A percentile compares a stretch with the other conserved stretches of the same genome.
Evolutionary conservation across 1,284 basidiomycete genomes (phyloP).

Genomic region (Amylostereum areolatum): DNA sequence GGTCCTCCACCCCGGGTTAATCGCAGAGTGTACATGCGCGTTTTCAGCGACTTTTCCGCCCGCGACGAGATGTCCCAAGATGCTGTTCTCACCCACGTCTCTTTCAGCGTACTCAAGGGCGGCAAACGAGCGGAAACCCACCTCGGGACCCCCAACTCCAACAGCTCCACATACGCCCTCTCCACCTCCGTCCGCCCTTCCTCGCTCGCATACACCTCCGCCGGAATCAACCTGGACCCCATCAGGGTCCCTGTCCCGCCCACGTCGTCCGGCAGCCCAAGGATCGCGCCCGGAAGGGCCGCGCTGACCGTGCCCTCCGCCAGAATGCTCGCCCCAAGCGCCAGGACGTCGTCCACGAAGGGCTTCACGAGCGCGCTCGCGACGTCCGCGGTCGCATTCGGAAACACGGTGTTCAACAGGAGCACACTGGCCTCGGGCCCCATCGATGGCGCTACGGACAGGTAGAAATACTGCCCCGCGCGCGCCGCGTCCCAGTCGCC

Average conservation of each 20-base stretch:
- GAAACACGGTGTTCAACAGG: slow-evolving; percentile 9
- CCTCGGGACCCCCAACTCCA: slow-evolving; percentile 2
- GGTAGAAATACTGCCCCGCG: slow-evolving; percentile 26
- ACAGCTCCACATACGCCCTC: slow-evolving; percentile 5
- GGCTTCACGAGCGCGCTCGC: slow-evolving; percentile 20
- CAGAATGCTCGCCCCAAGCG: slow-evolving; percentile 7
- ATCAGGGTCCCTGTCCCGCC: slow-evolving; percentile 13
- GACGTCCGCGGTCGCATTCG: slow-evolving; percentile 9
- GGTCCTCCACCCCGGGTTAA: slow-evolving; percentile 25
- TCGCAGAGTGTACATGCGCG: slow-evolving; percentile 20
- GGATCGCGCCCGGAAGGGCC: not conserved
- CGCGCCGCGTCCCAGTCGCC: slow-evolving; percentile 24
- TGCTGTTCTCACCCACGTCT: not conserved
- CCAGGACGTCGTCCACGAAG: slow-evolving; percentile 18
- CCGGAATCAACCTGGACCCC: slow-evolving; percentile 20
- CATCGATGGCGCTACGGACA: slow-evolving; percentile 8
- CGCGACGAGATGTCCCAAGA: slow-evolving; percentile 7
- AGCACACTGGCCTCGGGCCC: not conserved
- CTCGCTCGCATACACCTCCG: slow-evolving; percentile 9
- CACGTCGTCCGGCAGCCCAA: slow-evolving; percentile 11
- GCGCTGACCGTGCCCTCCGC: slow-evolving; percentile 5
- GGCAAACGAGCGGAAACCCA: not conserved
- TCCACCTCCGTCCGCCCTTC: slow-evolving; percentile 5
- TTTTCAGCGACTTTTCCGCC: slow-evolving; percentile 26
- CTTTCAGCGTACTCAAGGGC: too few relatives aligned